These are phyloP conservation scores for Solanum chacoense DNA, from an alignment of 305 asterid species.

Conservation along the genomic window DNA sequence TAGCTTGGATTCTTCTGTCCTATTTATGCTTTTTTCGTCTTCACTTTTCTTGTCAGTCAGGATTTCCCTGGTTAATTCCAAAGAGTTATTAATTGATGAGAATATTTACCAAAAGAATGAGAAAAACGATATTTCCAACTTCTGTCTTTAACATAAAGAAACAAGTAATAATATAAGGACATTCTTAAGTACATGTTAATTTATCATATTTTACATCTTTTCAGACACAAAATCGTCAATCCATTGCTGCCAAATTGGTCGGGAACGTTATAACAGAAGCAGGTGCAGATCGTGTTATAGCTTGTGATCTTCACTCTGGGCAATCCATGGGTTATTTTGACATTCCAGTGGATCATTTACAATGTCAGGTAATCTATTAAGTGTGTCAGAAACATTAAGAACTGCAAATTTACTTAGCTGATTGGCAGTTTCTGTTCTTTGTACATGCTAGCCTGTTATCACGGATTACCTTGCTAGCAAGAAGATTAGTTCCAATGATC, in stretches of 20 bases:
- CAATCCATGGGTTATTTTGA: constrained; percentile 91
- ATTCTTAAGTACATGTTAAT: background rate
- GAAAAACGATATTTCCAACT: background rate
- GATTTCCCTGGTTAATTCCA: background rate
- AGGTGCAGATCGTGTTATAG: constrained; percentile 90
- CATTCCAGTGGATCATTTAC: constrained; percentile 82
- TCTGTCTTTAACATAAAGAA: background rate
- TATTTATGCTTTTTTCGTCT: background rate
- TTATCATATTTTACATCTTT: constrained; percentile 3
- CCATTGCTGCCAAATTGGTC: constrained; percentile 84
- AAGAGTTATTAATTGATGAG: background rate
- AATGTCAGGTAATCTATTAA: constrained; percentile 51
- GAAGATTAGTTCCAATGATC: constrained; percentile 54
- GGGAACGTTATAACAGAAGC: constrained; percentile 77
- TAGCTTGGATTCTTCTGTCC: background rate
- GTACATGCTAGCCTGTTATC: constrained; percentile 54
- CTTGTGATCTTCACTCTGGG: constrained; percentile 93
- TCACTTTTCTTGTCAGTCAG: background rate
- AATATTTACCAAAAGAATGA: background rate
- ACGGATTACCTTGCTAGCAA: constrained; percentile 95
- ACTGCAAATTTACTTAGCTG: background rate
- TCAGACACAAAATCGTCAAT: constrained; percentile 85
- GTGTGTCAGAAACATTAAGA: background rate
- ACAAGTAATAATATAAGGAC: background rate
- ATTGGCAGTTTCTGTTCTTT: background rate